Evolutionary conservation across 176 grass and related monocot genomes (phyloP).

Genomic region (Raddia guianensis): DNA sequence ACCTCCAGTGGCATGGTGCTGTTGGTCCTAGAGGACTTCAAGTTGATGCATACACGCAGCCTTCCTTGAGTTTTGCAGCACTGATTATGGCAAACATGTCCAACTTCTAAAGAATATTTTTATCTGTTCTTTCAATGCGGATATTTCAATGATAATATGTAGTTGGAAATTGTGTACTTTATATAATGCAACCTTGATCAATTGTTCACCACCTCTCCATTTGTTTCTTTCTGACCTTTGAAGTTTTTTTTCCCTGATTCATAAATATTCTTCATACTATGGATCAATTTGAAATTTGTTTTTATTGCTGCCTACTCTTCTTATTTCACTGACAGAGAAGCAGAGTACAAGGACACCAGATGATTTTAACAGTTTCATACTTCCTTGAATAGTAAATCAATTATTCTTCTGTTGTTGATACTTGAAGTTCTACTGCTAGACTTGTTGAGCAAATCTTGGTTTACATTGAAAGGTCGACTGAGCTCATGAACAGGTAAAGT

Average conservation of each 20-base stretch:
- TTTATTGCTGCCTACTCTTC: slow-evolving; percentile 71
- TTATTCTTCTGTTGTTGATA: slow-evolving; percentile 19
- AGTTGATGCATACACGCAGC: background rate
- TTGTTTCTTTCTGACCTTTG: background rate
- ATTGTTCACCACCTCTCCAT: slow-evolving; percentile 4
- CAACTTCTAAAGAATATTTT: slow-evolving; percentile 1
- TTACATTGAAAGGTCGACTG: slow-evolving; percentile 55
- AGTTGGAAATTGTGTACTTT: background rate
- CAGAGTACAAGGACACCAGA: slow-evolving; percentile 42
- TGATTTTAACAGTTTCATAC: slow-evolving; percentile 27
- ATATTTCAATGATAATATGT: slow-evolving; percentile 1
- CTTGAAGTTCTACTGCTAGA: slow-evolving; percentile 39
- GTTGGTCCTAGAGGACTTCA: background rate
- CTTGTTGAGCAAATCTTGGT: slow-evolving; percentile 59
- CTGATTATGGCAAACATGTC: background rate
- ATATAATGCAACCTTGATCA: slow-evolving; percentile 1
- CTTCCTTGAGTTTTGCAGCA: background rate
- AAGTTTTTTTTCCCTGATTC: background rate
- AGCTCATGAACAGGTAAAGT: slow-evolving; percentile 58
- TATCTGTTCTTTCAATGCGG: background rate
- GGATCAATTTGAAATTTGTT: slow-evolving; percentile 14
- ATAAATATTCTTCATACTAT: background rate
- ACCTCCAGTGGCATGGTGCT: background rate
- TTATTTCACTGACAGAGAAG: slow-evolving; percentile 57
- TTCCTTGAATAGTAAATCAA: slow-evolving; percentile 19